Percentiles rank a stretch among this genome's conserved stretches.
Evolutionary conservation across 2,329 filamentous ascomycete genomes (phyloP).

Genomic region (Dendrostoma leiphaemia): DNA sequence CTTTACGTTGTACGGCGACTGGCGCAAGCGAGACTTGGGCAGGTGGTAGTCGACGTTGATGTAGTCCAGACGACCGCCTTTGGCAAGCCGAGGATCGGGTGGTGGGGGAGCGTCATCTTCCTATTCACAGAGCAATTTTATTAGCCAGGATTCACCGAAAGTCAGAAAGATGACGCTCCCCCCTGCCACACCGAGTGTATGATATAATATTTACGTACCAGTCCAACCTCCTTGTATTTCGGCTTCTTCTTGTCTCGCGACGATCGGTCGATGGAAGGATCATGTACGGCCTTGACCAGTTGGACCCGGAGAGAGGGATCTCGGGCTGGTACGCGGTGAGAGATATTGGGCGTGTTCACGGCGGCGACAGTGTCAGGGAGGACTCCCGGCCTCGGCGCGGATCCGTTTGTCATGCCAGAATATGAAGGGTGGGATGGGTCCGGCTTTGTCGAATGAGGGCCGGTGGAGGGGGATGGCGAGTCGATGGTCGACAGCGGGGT

Average conservation of each 20-base stretch:
- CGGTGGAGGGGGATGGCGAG: slow-evolving; percentile 49
- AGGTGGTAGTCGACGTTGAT: slow-evolving; percentile 70
- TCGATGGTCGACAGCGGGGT: slow-evolving; percentile 52
- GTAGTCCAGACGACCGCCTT: slow-evolving; percentile 63
- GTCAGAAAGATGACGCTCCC: slow-evolving; percentile 58
- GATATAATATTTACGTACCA: slow-evolving; percentile 61
- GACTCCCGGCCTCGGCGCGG: slow-evolving; percentile 28
- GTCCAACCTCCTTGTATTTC: slow-evolving; percentile 61
- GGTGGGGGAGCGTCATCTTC: slow-evolving; percentile 75
- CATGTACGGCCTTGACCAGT: slow-evolving; percentile 60
- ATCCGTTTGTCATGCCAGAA: slow-evolving; percentile 33
- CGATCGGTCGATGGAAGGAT: slow-evolving; percentile 55
- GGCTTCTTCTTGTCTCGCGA: slow-evolving; percentile 55
- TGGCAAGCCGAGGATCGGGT: slow-evolving; percentile 75
- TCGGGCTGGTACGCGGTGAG: slow-evolving; percentile 53
- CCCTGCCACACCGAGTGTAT: slow-evolving; percentile 35
- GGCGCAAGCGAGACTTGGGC: slow-evolving; percentile 68
- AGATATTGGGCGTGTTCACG: slow-evolving; percentile 29
- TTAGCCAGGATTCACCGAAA: slow-evolving; percentile 18
- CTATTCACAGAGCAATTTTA: slow-evolving; percentile 59
- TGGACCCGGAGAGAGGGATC: slow-evolving; percentile 53
- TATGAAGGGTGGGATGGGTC: slow-evolving; percentile 53
- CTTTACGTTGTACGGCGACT: slow-evolving; percentile 74
- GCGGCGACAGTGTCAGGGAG: slow-evolving; percentile 29
- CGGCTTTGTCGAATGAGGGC: slow-evolving; percentile 49